Evolutionary conservation across 75 land plant genomes (phyloP).

Genomic region (Pinus taeda): DNA sequence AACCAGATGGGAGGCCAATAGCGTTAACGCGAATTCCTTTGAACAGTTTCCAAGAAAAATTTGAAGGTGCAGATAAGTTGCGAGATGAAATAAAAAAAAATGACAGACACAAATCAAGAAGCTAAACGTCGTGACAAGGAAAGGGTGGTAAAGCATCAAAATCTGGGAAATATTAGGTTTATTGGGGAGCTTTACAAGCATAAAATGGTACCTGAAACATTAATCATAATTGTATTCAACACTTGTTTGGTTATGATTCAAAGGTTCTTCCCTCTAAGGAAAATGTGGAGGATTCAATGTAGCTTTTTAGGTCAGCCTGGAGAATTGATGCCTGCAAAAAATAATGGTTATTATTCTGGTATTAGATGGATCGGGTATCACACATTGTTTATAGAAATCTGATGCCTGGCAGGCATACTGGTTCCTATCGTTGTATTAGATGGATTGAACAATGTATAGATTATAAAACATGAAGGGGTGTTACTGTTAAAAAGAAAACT

Average conservation of each 20-base stretch:
- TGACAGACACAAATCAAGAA: slow-evolving; percentile 74
- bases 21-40: slow-evolving; percentile 63
- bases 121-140: slow-evolving; percentile 77
- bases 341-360: background rate
- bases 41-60: slow-evolving; percentile 84
- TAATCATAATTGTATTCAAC: slow-evolving; percentile 82
- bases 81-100: slow-evolving; percentile 53
- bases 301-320: too few species aligned
- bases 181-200: slow-evolving; percentile 91
- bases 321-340: too few species aligned
- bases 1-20: too few species aligned
- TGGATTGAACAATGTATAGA: too few species aligned
- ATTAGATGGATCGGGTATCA: too few species aligned
- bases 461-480: too few species aligned
- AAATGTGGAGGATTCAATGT: slow-evolving; percentile 59
- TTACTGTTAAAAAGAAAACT: too few species aligned
- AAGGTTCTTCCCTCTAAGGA: slow-evolving; percentile 24
- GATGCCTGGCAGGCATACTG: too few species aligned
- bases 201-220: slow-evolving; percentile 74
- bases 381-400: too few species aligned
- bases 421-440: too few species aligned
- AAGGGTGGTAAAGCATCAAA: slow-evolving; percentile 63
- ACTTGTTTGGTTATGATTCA: slow-evolving; percentile 57
- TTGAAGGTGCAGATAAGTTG: slow-evolving; percentile 78
- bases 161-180: slow-evolving; percentile 81